Base-by-base conservation (phyloP, 495 filamentous ascomycete species). In the Xeromyces bisporus region DNA sequence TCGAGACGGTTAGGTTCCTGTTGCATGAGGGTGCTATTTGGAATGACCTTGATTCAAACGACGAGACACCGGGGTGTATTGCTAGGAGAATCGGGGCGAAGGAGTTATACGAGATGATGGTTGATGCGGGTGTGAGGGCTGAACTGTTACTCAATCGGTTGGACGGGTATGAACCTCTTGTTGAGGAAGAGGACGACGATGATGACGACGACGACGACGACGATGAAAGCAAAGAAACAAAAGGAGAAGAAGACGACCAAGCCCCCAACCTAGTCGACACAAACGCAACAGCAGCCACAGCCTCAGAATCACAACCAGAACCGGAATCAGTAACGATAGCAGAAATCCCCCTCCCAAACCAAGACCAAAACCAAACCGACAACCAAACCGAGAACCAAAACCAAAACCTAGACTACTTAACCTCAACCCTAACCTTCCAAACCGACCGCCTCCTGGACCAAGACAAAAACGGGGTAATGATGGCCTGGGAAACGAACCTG, bases 401-500 rank as follows among this genome's bases (percentile, higher is more conserved):
- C n/a, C n/a, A n/a, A n/a, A 82, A 73, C 42, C 58, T 69, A 23
- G 66, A 69, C 13, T 97, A 93, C 49, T 72, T 97, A 2, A 56
- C 69, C n/a, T 80, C 79, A 0, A 58, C 62, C 7, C 68, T 96
- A 3, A 80, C 68, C 8, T 93, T 91, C 60, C 57, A 63, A 14
- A 61, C 67, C 15, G 73, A 77, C 34, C 73, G 80, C 18, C 67
- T 97, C 6, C 66, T 94, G 1, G 89, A 97, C 40, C 61, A 62
- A 2, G 71, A 75, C 29, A 64, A 67, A 4, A 97, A 97, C 47
- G 83, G 84, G 16, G 83, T 97, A 1, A 97, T 97, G 89, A 81
- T 97, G 89, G 65, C 77, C 16, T 97, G 89, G 89, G 89, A 97
- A 54, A 75, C 75, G 0, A 68, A 73, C 20, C 85, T 96, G 33